Percentiles rank a stretch among this genome's conserved stretches.
Conservation (phyloP, 306 rosid genomes). For the Sicyos edulis region DNA sequence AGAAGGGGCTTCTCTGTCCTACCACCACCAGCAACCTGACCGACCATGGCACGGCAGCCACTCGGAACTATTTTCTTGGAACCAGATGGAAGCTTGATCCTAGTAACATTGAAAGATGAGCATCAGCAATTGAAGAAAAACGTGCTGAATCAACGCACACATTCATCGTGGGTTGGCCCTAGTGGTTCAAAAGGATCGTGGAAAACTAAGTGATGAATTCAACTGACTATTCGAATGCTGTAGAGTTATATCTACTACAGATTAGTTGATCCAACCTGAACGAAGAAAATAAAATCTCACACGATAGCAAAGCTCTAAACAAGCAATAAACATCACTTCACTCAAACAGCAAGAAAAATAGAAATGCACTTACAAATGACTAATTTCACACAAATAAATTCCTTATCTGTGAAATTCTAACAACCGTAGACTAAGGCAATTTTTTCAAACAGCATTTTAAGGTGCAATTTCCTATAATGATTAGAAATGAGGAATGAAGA, state of each 20-base stretch:
- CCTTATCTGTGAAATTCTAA: background rate
- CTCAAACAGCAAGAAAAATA: too few relatives aligned
- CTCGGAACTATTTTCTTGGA: slow-evolving; percentile 73
- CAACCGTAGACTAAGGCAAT: background rate
- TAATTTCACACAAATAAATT: background rate
- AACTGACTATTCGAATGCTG: too few relatives aligned
- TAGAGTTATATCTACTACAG: too few relatives aligned
- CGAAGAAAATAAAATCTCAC: too few relatives aligned
- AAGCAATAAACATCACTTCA: too few relatives aligned
- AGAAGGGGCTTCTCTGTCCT: slow-evolving; percentile 75
- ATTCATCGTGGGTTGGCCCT: too few relatives aligned
- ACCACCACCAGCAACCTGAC: slow-evolving; percentile 87
- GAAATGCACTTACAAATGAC: too few relatives aligned
- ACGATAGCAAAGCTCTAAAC: too few relatives aligned
- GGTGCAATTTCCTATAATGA: background rate
- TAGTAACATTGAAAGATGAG: slow-evolving; percentile 7
- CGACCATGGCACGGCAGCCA: slow-evolving; percentile 74
- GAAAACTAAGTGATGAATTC: too few relatives aligned
- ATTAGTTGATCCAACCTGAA: too few relatives aligned
- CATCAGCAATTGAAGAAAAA: background rate
- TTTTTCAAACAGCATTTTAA: background rate
- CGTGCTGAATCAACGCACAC: background rate
- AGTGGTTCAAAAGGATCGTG: too few relatives aligned
- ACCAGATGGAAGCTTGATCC: slow-evolving; percentile 80
- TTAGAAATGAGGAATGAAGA: background rate